Evolutionary conservation across 495 filamentous ascomycete species (phyloP), one percentile per base, ranked within the genome.

Genomic region (Aspergillus affinis): DNA sequence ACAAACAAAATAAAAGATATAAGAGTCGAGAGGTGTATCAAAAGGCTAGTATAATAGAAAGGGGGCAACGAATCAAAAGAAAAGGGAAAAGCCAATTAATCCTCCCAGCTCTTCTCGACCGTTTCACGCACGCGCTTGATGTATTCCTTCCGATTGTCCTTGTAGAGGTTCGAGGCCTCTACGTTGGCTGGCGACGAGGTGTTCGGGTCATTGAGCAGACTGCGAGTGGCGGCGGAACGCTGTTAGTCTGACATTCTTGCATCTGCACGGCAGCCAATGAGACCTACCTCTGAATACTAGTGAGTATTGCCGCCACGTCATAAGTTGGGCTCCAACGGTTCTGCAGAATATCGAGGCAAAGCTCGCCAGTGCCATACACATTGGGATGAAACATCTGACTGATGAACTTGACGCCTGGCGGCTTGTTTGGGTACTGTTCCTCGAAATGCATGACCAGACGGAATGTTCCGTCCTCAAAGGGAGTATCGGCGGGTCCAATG

Each of bases 331-430:
- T 98, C 94, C 94, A 98, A 62, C 94, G 84, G 70, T 98, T 98
- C 73, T 98, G 94, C 62, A 98, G 78, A 65, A 98, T 98, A 69
- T 98, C 94, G 61, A 98, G 80, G 70, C 94, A 98, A 30, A 98
- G 84, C 78, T 98, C 94, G 19, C 94, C 94, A 3, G 93, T 97
- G 27, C 90, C 92, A 69, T 98, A 98, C 29, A 98, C 94, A 65
- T 98, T 98, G 3, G 94, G 94, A 68, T 98, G 94, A 75, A 98
- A 98, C 94, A 98, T 98, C 68, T 92, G 85, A 73, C 91, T 96
- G 75, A 98, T 96, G 72, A 98, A 98, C 70, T 98, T 98, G 72
- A 98, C 94, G 2, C 91, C 90, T 0, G 94, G 94, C 2, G 94
- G 94, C 70, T 98, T 98, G 77, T 98, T 98, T 13, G 94, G 94